Evolutionary conservation across 768 basidiomycete genomes (phyloP).

Genomic region (Kondoa malvinella): DNA sequence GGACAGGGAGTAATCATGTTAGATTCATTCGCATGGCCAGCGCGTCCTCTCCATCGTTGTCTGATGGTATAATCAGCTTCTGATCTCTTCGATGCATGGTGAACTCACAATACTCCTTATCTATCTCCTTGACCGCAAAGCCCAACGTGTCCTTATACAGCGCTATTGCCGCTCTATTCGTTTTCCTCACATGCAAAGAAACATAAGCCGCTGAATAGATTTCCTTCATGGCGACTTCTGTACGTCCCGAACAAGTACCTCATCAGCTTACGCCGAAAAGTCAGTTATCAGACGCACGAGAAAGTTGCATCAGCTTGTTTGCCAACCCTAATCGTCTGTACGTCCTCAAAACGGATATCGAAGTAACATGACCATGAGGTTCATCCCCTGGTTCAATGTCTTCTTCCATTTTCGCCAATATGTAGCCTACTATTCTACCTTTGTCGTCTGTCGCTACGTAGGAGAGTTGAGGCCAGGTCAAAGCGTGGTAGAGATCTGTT

Average conservation of each 20-base stretch:
- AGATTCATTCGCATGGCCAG: constrained; percentile 7
- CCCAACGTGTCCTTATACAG: constrained; percentile 79
- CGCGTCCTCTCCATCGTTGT: constrained; percentile 2
- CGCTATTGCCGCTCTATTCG: constrained; percentile 78
- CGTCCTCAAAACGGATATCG: constrained; percentile 79
- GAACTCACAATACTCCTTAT: constrained; percentile 67
- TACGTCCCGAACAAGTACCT: neutral
- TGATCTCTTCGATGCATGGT: neutral
- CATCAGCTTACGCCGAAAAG: neutral
- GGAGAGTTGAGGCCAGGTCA: constrained; percentile 86
- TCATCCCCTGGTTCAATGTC: constrained; percentile 45
- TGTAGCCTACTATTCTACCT: constrained; percentile 82
- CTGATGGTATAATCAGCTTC: neutral
- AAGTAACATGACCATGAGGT: constrained; percentile 79
- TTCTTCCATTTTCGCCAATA: constrained; percentile 81
- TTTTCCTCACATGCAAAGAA: constrained; percentile 79
- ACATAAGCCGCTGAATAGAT: constrained; percentile 73
- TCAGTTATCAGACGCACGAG: constrained; percentile 44
- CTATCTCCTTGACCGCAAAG: constrained; percentile 68
- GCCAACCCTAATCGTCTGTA: constrained; percentile 83
- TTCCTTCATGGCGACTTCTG: constrained; percentile 79
- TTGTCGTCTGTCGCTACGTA: constrained; percentile 82
- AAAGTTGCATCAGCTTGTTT: constrained; percentile 81
- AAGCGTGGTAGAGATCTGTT: constrained; percentile 67
- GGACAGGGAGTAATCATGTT: neutral